Base-by-base conservation (phyloP, 1,284 basidiomycete species). In the Cystobasidiaceae sp. region DNA sequence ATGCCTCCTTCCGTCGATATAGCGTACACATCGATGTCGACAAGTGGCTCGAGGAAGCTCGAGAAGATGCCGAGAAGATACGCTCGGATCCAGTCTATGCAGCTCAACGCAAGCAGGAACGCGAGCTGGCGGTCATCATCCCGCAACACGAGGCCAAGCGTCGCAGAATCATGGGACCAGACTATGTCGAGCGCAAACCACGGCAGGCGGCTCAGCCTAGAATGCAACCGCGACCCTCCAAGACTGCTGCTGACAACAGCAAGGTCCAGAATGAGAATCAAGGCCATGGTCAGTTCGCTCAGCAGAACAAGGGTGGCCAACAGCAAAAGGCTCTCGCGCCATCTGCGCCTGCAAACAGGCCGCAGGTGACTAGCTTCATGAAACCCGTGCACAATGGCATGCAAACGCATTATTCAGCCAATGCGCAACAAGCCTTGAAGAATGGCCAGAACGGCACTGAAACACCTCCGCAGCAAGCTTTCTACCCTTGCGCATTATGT, bases 21-120 rank as follows among this genome's bases (percentile, higher is more conserved):
- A 94, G 92, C 71, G 93, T 97, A 27, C 85, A 86, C 28, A 93
- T 97, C 72, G 88, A 97, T 68, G 89, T 97, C 28, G 89, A 93
- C 72, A 85, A 87, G 66, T 74, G 73, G 74, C 59, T 75, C 11
- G 32, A 43, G 15, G 73, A 75, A 59, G 71, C 73, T 7, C 67
- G 71, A 7, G 64, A 68, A 57, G 59, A 62, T 25, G 66, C 66
- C 2, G 66, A 59, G 21, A 43, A 33, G 15, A 64, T 64, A 11
- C 51, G 61, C 11, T 41, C 61, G 23, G 61, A 64, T 44, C 61
- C 61, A 27, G 61, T 44, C 13, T 64, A 64, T 48, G 61, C 54
- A 6, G 55, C 44, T 57, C 61, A 50, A 65, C 62, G 37, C 61
- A 68, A 57, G 67, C 63, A 50, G 58, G 56, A 62, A 68, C 37